Evolutionary conservation across 2,329 filamentous ascomycete genomes (phyloP), one percentile per base, ranked within the genome.

Genomic region (Fusarium pseudograminearum): DNA sequence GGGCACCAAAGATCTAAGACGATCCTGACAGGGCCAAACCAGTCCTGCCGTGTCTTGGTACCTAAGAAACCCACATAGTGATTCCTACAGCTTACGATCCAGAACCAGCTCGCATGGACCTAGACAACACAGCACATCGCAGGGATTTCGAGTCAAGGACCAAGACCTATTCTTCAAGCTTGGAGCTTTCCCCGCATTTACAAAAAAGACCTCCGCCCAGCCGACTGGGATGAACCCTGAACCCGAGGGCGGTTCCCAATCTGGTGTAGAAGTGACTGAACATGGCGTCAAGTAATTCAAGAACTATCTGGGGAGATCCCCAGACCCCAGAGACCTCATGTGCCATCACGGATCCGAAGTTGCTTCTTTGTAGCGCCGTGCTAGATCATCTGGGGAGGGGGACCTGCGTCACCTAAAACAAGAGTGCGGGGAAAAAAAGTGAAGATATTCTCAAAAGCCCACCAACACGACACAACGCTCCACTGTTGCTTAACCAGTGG

Each of bases 101-200:
- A 51, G 33, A 51, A 9, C 33, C 47, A 28, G 33, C 47, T 22
- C 36, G 24, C 33, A 38, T 28, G 18, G 47, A 26, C 33, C 31
- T 31, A 62, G 45, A 41, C 34, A 36, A 20, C 33, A 31, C 36
- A 56, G 38, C 56, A 42, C 24, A 60, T 16, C 38, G n/a, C 60
- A 57, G 45, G 58, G 50, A 30, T 63, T 34, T 31, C 54, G 68
- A 70, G 65, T 74, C 63, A 70, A 72, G 54, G 52, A 40, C n/a
- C 36, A 20, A 40, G 36, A 40, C 36, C n/a, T 38, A 38, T 34
- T 46, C 38, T 46, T 51, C 36, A 64, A 45, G 34, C 34, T 51
- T 51, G 34, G 14, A 57, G 53, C 59, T 74, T 74, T 71, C 73
- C 73, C 73, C 73, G 73, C 73, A 74, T 72, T 71, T 66, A 60